phyloP scores from a whole-genome alignment of 345 rosid genomes.

The Aurinia saxatilis region DNA sequence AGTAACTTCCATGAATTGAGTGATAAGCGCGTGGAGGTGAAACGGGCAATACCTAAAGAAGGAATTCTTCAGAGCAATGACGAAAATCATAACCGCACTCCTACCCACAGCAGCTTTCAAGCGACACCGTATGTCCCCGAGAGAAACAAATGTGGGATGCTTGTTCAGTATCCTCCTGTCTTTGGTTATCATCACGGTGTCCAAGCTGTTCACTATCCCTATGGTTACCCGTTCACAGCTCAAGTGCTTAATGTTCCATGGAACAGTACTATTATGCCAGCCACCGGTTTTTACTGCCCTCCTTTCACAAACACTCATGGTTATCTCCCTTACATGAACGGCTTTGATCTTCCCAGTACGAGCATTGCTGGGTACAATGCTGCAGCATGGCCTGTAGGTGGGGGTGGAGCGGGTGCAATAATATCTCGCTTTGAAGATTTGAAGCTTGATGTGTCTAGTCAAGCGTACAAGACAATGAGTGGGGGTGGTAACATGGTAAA shows the following conservation, averaged over 20 bases:
- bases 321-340: slow-evolving; percentile 37
- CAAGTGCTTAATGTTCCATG: slow-evolving; percentile 29
- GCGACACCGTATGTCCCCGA: slow-evolving; percentile 21
- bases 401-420: slow-evolving; percentile 19
- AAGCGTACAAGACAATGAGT: slow-evolving; percentile 9
- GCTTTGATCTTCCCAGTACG: slow-evolving; percentile 18
- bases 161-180: slow-evolving; percentile 16
- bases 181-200: slow-evolving; percentile 23
- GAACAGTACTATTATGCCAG: slow-evolving; percentile 34
- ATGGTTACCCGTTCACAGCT: slow-evolving; percentile 36
- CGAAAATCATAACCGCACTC: not conserved
- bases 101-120: slow-evolving; percentile 15
- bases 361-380: slow-evolving; percentile 18
- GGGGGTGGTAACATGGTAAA: slow-evolving; percentile 10
- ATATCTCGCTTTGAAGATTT: slow-evolving; percentile 22
- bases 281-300: slow-evolving; percentile 27
- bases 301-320: slow-evolving; percentile 20
- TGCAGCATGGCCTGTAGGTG: slow-evolving; percentile 18
- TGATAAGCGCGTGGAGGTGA: slow-evolving; percentile 66
- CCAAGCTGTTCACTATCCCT: slow-evolving; percentile 33
- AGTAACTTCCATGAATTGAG: slow-evolving; percentile 56
- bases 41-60: slow-evolving; percentile 84
- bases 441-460: slow-evolving; percentile 15
- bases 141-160: slow-evolving; percentile 32
- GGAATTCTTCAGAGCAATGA: slow-evolving; percentile 31